Evolutionary conservation across 768 basidiomycete species (phyloP).

Genomic region (Xerocomellus amylosporus): DNA sequence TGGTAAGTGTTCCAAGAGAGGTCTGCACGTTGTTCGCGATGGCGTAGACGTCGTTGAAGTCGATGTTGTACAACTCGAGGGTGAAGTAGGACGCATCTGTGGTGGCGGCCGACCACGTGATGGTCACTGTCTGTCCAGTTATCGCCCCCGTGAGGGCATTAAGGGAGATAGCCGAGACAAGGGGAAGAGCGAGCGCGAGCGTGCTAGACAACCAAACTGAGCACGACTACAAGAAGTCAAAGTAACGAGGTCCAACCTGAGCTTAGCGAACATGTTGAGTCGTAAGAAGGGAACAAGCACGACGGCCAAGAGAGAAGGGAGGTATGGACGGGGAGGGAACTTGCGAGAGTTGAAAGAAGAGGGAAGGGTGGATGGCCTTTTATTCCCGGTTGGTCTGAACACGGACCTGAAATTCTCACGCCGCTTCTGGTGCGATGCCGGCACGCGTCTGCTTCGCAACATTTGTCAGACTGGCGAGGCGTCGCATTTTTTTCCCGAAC

Average conservation of each 20-base stretch:
- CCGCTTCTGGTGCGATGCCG: conserved; percentile 19
- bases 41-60: conserved; percentile 53
- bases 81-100: conserved; percentile 44
- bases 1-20: conserved; percentile 27
- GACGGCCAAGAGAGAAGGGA: conserved; percentile 2
- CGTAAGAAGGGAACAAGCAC: conserved; percentile 9
- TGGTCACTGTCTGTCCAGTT: conserved; percentile 35
- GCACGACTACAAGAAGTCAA: background rate
- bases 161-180: conserved; percentile 46
- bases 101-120: conserved; percentile 45
- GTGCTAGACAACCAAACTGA: conserved; percentile 28
- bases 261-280: conserved; percentile 49
- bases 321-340: conserved; percentile 19
- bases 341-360: conserved; percentile 6
- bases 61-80: conserved; percentile 45
- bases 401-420: conserved; percentile 22
- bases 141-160: conserved; percentile 34
- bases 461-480: background rate
- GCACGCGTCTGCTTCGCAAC: conserved; percentile 9
- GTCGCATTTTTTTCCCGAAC: too few relatives aligned
- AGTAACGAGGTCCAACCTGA: conserved; percentile 36
- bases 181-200: conserved; percentile 44
- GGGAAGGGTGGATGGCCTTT: conserved; percentile 11
- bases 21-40: conserved; percentile 55
- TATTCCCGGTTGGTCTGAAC: conserved; percentile 17